Conservation (phyloP, 169 alveolate genomes). For the Plasmodium blacklocki region DNA sequence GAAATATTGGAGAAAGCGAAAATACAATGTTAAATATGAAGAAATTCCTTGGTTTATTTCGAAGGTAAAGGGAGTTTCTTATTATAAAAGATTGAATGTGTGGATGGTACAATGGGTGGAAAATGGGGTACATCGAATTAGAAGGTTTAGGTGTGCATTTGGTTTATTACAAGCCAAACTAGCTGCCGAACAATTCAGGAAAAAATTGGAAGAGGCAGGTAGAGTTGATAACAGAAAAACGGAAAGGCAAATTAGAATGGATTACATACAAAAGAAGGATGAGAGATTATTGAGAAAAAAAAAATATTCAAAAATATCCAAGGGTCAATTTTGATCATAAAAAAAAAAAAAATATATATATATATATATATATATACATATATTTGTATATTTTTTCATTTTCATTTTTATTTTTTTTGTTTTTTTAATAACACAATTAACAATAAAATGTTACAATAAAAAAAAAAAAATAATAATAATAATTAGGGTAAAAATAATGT, state of each 20-base stretch:
- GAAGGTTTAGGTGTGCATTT: conserved; percentile 90
- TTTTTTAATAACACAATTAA: too few relatives aligned
- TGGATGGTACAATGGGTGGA: conserved; percentile 90
- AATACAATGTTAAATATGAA: conserved; percentile 81
- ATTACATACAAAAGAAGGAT: conserved; percentile 77
- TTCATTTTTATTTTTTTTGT: too few relatives aligned
- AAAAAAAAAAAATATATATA: neutral
- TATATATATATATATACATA: neutral
- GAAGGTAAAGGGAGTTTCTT: conserved; percentile 81
- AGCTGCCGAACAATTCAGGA: conserved; percentile 88
- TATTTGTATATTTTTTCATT: too few relatives aligned
- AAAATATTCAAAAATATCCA: conserved; percentile 64
- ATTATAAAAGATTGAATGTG: conserved; percentile 85
- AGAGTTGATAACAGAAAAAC: conserved; percentile 84
- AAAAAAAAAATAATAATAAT: too few relatives aligned
- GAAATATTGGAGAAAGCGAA: conserved; percentile 85
- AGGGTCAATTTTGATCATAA: conserved; percentile 53
- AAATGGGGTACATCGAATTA: conserved; percentile 86
- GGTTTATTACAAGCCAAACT: conserved; percentile 86
- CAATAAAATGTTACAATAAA: too few relatives aligned
- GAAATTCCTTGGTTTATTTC: conserved; percentile 83
- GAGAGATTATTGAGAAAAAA: conserved; percentile 77
- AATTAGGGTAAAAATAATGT: too few relatives aligned
- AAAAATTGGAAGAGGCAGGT: conserved; percentile 81
- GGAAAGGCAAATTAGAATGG: conserved; percentile 82